Conservation (phyloP, 2,329 filamentous ascomycete species). For the Aspergillus hortae region DNA sequence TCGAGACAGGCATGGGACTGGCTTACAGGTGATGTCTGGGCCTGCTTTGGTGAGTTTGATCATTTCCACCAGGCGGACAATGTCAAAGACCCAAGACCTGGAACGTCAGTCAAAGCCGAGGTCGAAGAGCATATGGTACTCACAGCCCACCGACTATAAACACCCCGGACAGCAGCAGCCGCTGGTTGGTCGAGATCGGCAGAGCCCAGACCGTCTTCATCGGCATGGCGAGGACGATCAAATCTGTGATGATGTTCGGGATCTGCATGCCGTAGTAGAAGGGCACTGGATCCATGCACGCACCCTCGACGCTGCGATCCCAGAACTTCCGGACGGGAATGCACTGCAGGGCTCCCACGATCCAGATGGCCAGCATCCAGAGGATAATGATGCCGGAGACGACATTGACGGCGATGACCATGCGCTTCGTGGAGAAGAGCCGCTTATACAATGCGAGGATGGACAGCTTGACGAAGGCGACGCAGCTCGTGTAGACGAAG, state of each 20-base stretch:
- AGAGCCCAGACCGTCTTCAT: constrained; percentile 24
- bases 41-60: constrained; percentile 20
- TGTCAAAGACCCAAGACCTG: constrained; percentile 26
- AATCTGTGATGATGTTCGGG: constrained; percentile 29
- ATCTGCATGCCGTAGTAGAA: constrained; percentile 29
- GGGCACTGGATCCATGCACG: constrained; percentile 22
- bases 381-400: constrained; percentile 19
- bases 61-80: constrained; percentile 25
- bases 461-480: constrained; percentile 26
- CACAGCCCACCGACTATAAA: constrained; percentile 29
- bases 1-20: constrained; percentile 3
- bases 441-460: constrained; percentile 28
- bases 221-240: constrained; percentile 25
- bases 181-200: constrained; percentile 22
- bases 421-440: constrained; percentile 20
- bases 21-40: constrained; percentile 28
- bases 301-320: constrained; percentile 19
- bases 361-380: constrained; percentile 21
- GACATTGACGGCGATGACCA: constrained; percentile 18
- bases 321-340: constrained; percentile 26
- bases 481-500: constrained; percentile 24
- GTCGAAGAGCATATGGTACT: not conserved
- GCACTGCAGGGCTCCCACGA: constrained; percentile 21
- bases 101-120: not conserved
- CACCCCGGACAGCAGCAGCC: constrained; percentile 21